phyloP scores from a whole-genome alignment of 805 yeast species.

The Yarrowia sp. region DNA sequence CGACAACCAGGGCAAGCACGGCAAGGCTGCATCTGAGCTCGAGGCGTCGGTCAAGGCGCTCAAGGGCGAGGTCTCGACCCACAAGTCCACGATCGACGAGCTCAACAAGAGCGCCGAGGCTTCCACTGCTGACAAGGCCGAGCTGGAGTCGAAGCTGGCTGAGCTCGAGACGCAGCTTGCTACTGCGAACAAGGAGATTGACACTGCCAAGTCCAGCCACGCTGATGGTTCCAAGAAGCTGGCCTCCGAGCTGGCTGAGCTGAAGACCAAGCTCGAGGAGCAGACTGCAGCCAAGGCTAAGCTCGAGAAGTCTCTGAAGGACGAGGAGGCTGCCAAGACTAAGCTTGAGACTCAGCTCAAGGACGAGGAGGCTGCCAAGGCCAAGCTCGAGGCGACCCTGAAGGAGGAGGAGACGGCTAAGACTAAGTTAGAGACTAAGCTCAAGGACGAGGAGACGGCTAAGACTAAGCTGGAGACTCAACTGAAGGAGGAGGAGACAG shows the following conservation, averaged over 20 bases:
- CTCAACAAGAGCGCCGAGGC: slow-evolving; percentile 26
- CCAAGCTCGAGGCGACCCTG: slow-evolving; percentile 5
- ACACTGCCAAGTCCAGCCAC: background rate
- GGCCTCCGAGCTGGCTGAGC: background rate
- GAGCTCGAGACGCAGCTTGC: background rate
- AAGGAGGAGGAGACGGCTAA: background rate
- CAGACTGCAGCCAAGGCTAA: background rate
- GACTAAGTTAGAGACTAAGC: background rate
- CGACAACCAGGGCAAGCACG: background rate
- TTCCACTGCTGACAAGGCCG: background rate
- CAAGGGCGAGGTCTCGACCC: background rate
- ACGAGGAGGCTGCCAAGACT: background rate
- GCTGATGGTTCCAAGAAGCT: slow-evolving; percentile 4
- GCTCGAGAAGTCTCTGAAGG: background rate
- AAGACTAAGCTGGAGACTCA: slow-evolving; percentile 5
- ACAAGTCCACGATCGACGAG: slow-evolving; percentile 1
- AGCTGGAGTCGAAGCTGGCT: background rate
- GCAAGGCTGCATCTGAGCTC: slow-evolving; percentile 9
- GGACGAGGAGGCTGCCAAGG: background rate
- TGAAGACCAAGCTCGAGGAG: slow-evolving; percentile 3
- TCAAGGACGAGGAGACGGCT: background rate
- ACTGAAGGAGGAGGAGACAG: background rate
- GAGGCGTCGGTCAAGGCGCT: slow-evolving; percentile 1
- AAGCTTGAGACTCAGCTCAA: background rate
- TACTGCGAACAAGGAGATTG: background rate